phyloP scores from a whole-genome alignment of 2,329 filamentous ascomycete genomes.

The Raffaelea ambrosiae region DNA sequence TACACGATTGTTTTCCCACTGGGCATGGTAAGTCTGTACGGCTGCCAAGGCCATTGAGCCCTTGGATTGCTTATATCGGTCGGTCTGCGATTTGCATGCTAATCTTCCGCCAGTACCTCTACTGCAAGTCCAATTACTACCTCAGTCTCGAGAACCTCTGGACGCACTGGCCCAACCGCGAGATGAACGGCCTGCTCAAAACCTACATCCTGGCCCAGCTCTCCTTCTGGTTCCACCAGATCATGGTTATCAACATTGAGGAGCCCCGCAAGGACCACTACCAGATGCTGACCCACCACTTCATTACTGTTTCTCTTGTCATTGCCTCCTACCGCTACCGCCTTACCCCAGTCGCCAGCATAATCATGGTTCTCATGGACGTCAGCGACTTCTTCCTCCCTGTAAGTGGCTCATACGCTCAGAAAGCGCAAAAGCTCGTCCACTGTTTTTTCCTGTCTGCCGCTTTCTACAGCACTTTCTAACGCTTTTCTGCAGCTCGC shows the following conservation, averaged over 20 bases:
- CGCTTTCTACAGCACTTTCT: neutral
- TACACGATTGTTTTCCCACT: conserved; percentile 73
- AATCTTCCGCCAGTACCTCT: conserved; percentile 61
- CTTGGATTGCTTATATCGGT: neutral
- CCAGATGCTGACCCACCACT: conserved; percentile 93
- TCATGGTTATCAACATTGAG: conserved; percentile 90
- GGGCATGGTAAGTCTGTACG: conserved; percentile 58
- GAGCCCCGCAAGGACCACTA: conserved; percentile 88
- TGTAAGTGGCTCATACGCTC: conserved; percentile 52
- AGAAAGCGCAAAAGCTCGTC: too few species aligned
- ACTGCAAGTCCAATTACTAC: conserved; percentile 69
- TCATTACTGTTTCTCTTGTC: conserved; percentile 78
- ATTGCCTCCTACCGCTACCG: conserved; percentile 79
- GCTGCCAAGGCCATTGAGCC: too few species aligned
- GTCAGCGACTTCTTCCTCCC: conserved; percentile 82
- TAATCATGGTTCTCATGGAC: conserved; percentile 90
- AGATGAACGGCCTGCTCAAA: conserved; percentile 68
- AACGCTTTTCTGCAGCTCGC: conserved; percentile 50
- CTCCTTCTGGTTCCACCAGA: conserved; percentile 90
- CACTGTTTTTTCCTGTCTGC: too few species aligned
- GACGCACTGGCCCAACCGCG: conserved; percentile 74
- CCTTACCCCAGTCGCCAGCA: conserved; percentile 77
- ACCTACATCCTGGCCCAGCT: conserved; percentile 85
- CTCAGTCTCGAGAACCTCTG: conserved; percentile 71
- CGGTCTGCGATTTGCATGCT: conserved; percentile 6